Evolutionary conservation across 345 rosid genomes (phyloP), one percentile per base, ranked within the genome.

Genomic region (Hibiscus tridactylites): DNA sequence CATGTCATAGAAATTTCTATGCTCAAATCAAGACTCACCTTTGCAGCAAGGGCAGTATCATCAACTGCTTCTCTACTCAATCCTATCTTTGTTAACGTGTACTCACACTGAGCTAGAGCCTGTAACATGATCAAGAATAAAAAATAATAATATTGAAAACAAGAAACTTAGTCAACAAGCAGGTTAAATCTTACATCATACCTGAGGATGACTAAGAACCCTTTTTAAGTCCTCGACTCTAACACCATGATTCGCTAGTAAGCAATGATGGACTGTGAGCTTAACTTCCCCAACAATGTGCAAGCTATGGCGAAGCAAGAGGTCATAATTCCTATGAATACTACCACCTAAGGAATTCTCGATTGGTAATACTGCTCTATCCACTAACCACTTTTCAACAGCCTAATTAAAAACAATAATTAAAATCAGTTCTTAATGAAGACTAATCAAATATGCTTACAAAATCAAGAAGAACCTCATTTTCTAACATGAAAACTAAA

Each of bases 171-270:
- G 72, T 63, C 60, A 66, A 59, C 35, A 52, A 50, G 72, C 44
- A 19, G 9, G 7, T 53, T 24, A 49, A 47, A 47, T 53, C 26
- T 72, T 57, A 54, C 8, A 52, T 21, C 19, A 56, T 79, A 90
- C 99, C 96, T 95, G 98, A 63, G 97, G 97, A 89, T 95, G 99
- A 87, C 98, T 92, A 65, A 95, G 84, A 74, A 92, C 99, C 81
- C 99, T 88, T 75, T 60, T 82, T 81, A 95, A 77, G 77, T 90
- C 89, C 78, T 87, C 92, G 68, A 90, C 50, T 79, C 85, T 75
- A 53, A 95, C 98, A 76, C 96, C 96, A 10, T 81, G 85, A 81
- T 95, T 92, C 26, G 99, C 99, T 75, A 92, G 79, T 70, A 95
- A 83, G 89, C 99, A 95, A 77, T 95, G 99, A 9, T 87, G 88